Evolutionary conservation across 1,139 yeast species (phyloP), one percentile per base, ranked within the genome.

Genomic region (Hansenula lynferdii): DNA sequence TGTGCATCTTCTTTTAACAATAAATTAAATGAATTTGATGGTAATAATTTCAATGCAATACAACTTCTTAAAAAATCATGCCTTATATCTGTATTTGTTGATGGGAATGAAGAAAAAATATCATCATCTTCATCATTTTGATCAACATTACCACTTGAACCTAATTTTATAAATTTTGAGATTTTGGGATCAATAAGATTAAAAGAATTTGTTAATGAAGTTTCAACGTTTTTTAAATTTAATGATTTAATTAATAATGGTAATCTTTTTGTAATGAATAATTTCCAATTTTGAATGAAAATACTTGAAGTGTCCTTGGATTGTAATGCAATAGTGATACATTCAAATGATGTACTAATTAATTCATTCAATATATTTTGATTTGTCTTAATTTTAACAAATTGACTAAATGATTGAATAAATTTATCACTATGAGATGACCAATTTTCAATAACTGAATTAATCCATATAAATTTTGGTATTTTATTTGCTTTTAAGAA

Each of bases 41-140:
- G 66, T 18, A 70, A 61, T 15, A 74, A 48, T 3, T 62, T 61
- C 26, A 72, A 46, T 23, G 73, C 66, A 16, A 77, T 63, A 44
- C 82, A 69, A 14, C 75, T 67, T 47, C 73, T 75, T 17, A 80
- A 55, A 40, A 83, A 77, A 16, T 69, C 74, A 44, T 75, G 80
- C 36, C 83, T 68, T 4, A 79, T 63, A 49, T 75, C 81, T 19
- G 64, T 54, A 25, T 67, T 62, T 2, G 73, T 65, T 3, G 74
- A 58, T 2, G 77, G 73, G 44, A 69, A 70, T 1, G 68, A 57
- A 1, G 68, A 52, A 42, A 68, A 68, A 63, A 69, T 67, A 24
- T 69, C 72, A 47, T 69, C 75, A n/a, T n/a, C n/a, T n/a, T n/a
- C n/a, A 40, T 28, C 23, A 18, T 20, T 26, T 27, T 25, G 23